A percentile compares a stretch with the other conserved stretches of the same genome.
These are phyloP conservation scores for Aspergillus thermomutatus DNA, from an alignment of 2,329 filamentous ascomycete genomes.

Conservation along the genomic window DNA sequence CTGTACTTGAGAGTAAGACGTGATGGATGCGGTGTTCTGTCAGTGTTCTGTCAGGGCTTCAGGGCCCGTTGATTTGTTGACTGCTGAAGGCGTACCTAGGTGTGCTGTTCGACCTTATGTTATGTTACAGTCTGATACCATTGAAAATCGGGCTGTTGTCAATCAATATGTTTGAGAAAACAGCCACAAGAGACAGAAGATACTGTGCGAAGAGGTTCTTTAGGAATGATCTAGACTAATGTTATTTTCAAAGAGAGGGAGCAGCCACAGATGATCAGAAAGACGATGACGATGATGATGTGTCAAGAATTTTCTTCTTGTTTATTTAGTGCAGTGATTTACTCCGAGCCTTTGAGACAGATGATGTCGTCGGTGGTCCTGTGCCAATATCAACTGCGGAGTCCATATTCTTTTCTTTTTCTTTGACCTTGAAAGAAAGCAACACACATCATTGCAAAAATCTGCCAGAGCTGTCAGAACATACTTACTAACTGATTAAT, in stretches of 20 bases:
- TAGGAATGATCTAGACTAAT: no score
- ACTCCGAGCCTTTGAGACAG: neutral
- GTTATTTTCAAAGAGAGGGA: neutral
- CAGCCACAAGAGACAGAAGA: neutral
- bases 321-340: neutral
- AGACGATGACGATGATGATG: neutral
- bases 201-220: neutral
- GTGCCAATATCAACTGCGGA: neutral
- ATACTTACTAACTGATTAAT: no score
- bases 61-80: neutral
- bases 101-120: neutral
- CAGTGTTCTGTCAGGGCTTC: neutral
- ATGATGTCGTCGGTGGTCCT: neutral
- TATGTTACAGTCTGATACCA: neutral
- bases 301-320: neutral
- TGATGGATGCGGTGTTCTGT: neutral
- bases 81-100: neutral
- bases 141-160: neutral
- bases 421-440: neutral
- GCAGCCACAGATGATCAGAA: neutral
- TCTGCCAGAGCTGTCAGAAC: neutral
- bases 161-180: no score
- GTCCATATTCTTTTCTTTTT: neutral
- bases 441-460: neutral
- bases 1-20: neutral